Percentiles rank a stretch among this genome's conserved stretches.
Conservation (phyloP, 495 filamentous ascomycete species). For the Viridothelium virens region DNA sequence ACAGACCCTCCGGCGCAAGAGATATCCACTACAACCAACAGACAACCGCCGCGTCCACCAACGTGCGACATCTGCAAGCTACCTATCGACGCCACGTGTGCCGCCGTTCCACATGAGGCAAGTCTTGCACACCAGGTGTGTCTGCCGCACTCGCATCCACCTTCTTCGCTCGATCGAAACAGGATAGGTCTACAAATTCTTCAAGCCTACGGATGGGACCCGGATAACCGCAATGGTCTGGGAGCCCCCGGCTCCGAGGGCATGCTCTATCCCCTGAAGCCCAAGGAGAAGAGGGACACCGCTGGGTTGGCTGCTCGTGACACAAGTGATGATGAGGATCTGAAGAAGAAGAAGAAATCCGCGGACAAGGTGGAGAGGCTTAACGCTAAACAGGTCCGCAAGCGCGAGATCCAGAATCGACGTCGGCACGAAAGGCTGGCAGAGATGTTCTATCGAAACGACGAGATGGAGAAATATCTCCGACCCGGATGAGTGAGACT, state of each 20-base stretch:
- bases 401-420: conserved; percentile 51
- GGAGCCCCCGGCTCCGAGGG: conserved; percentile 60
- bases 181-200: conserved; percentile 70
- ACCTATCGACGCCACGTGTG: conserved; percentile 36
- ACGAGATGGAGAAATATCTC: conserved; percentile 67
- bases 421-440: conserved; percentile 55
- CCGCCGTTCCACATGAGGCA: conserved; percentile 50
- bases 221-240: conserved; percentile 66
- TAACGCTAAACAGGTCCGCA: conserved; percentile 62
- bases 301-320: conserved; percentile 55
- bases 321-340: conserved; percentile 20
- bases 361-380: conserved; percentile 47
- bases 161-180: conserved; percentile 72
- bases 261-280: conserved; percentile 66
- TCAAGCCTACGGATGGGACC: conserved; percentile 77
- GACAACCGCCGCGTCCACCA: conserved; percentile 13
- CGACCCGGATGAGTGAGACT: conserved; percentile 30
- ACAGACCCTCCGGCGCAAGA: background rate
- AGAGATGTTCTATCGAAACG: conserved; percentile 59
- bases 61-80: conserved; percentile 54
- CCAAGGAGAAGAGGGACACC: conserved; percentile 62
- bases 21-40: conserved; percentile 1
- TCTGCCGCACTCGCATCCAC: conserved; percentile 72
- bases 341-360: conserved; percentile 26
- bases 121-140: conserved; percentile 77